Evolutionary conservation across 495 filamentous ascomycete genomes (phyloP).

Genomic region (Talaromyces stipitatus): DNA sequence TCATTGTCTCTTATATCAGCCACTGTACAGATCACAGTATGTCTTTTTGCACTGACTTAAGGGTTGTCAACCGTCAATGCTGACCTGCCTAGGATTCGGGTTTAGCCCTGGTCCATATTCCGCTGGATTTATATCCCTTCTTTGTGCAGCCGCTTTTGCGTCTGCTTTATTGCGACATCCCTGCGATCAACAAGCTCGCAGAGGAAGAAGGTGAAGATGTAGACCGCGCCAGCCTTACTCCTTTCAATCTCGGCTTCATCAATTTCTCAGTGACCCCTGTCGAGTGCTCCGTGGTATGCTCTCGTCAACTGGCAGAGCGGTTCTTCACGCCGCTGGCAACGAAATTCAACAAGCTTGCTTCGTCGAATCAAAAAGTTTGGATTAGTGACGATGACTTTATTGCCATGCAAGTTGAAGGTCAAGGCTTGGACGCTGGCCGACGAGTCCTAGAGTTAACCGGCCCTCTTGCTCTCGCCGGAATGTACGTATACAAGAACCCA

Average conservation of each 20-base stretch:
- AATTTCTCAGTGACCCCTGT: slow-evolving; percentile 90
- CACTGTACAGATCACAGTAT: slow-evolving; percentile 50
- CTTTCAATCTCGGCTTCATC: slow-evolving; percentile 57
- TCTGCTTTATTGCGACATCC: slow-evolving; percentile 64
- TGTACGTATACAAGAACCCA: slow-evolving; percentile 45
- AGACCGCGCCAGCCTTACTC: slow-evolving; percentile 24
- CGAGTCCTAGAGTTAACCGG: slow-evolving; percentile 87
- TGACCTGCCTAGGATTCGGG: slow-evolving; percentile 61
- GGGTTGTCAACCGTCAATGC: not conserved
- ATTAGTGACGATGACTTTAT: slow-evolving; percentile 80
- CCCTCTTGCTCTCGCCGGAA: slow-evolving; percentile 83
- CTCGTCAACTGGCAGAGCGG: slow-evolving; percentile 57
- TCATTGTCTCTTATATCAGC: slow-evolving; percentile 44
- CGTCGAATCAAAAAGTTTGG: slow-evolving; percentile 45
- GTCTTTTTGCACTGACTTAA: slow-evolving; percentile 10
- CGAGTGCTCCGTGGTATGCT: slow-evolving; percentile 90
- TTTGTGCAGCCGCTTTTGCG: slow-evolving; percentile 79
- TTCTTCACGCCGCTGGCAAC: slow-evolving; percentile 67
- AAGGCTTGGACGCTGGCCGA: slow-evolving; percentile 88
- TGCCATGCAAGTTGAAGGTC: slow-evolving; percentile 78
- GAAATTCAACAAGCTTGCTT: slow-evolving; percentile 23
- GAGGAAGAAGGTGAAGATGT: slow-evolving; percentile 22
- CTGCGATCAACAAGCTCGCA: slow-evolving; percentile 21
- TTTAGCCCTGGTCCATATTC: slow-evolving; percentile 86
- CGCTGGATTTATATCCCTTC: slow-evolving; percentile 67